Base-by-base conservation (phyloP, 345 rosid species). In the Populus pruinosa region DNA sequence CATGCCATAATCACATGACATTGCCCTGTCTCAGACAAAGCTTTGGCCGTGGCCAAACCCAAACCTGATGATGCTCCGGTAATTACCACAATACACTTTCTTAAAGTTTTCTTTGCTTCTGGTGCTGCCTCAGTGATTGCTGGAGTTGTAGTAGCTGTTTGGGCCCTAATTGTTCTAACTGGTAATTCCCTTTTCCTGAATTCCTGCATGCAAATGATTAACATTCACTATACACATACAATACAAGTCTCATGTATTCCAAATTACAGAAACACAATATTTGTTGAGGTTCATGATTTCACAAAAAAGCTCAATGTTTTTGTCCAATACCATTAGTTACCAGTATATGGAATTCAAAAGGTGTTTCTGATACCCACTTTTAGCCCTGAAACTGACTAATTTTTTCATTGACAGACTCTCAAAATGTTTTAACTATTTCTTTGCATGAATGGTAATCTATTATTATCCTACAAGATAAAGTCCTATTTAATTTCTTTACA, bases 1-100 rank as follows among this genome's bases (percentile, higher is more conserved):
- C 98, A 94, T 18, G 97, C 98, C 96, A 94, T 89, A 73, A 88
- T 89, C 39, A 92, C 84, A 47, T 94, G 91, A 95, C 97, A 91
- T 77, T 94, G 88, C 50, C 96, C 98, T 2, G 90, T 85, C 77
- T 94, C 96, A 23, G 93, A 96, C 74, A 94, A 80, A 69, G 97
- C 89, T 88, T 91, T 94, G n/a, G 97, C 94, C 11, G 94, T 82
- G 79, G 97, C 96, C 41, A 92, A 86, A 16, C 97, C 97, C 76
- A 94, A 78, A 39, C 97, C 94, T 0, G 98, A 92, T 0, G 97
- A 94, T 55, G 94, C 93, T 47, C 97, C 97, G 1, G 97, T 94
- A 81, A 94, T 78, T 3, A 92, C 65, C 39, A 90, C 97, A 70
- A 77, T 83, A 61, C 93, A 93, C 82, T 92, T 89, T 73, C 96